Evolutionary conservation across 305 asterid species (phyloP).

Genomic region (Salvia sclarea): DNA sequence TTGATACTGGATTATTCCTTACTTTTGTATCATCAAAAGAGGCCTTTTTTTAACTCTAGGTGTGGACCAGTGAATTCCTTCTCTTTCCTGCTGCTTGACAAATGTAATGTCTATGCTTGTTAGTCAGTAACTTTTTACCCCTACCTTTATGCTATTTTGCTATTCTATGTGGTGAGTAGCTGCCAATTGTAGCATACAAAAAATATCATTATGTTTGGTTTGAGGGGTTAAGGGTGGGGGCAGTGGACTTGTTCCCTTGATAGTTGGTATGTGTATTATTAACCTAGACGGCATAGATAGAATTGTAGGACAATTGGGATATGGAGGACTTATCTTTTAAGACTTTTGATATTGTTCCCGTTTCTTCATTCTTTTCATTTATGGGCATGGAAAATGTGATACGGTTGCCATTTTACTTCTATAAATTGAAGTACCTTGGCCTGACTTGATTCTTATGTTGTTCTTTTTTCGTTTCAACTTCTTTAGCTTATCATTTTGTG

Average conservation of each 20-base stretch:
- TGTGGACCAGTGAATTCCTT: neutral
- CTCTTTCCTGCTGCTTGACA: neutral
- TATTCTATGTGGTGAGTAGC: neutral
- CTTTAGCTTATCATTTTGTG: neutral
- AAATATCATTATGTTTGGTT: neutral
- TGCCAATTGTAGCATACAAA: neutral
- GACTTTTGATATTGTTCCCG: neutral
- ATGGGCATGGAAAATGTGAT: constrained; percentile 67
- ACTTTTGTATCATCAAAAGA: too few species aligned
- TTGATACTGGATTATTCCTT: too few species aligned
- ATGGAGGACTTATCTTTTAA: too few species aligned
- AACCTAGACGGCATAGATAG: neutral
- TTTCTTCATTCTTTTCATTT: constrained; percentile 26
- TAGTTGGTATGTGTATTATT: neutral
- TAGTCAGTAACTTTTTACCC: neutral
- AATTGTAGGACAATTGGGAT: neutral
- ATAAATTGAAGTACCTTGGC: neutral
- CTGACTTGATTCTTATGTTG: neutral
- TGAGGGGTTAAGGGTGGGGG: neutral
- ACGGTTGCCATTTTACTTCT: neutral
- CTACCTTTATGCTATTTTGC: neutral
- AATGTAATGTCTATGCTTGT: neutral
- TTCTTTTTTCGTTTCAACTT: neutral
- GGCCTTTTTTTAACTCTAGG: neutral
- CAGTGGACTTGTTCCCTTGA: neutral